These are phyloP conservation scores for Herpotrichia juniperi DNA, from an alignment of 2,329 filamentous ascomycete genomes.

Conservation along the genomic window DNA sequence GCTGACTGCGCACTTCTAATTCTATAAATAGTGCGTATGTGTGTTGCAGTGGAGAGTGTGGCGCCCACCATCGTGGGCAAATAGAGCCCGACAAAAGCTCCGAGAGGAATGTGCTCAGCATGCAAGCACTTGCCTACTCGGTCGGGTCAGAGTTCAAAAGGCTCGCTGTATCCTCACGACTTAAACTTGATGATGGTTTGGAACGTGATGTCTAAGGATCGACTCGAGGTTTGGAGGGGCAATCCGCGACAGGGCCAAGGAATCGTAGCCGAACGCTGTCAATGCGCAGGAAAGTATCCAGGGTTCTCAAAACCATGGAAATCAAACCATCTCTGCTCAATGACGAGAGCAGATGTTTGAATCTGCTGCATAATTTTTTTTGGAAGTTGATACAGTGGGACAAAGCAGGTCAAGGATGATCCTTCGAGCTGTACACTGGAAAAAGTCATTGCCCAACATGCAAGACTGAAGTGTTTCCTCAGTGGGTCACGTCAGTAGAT, in stretches of 20 bases:
- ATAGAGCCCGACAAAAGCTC: too few relatives aligned
- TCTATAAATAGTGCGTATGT: neutral
- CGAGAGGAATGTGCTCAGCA: too few relatives aligned
- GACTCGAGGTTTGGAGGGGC: neutral
- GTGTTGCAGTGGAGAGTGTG: neutral
- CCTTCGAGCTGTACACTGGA: neutral
- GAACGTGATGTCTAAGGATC: neutral
- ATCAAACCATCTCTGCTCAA: too few relatives aligned
- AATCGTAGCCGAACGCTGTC: neutral
- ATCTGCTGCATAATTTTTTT: too few relatives aligned
- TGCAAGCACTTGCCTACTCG: neutral
- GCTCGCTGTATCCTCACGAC: neutral
- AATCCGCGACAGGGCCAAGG: conserved; percentile 1
- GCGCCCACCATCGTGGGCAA: neutral
- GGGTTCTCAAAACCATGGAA: neutral
- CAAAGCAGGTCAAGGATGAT: neutral
- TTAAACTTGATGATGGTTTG: too few relatives aligned
- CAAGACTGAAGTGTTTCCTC: too few relatives aligned
- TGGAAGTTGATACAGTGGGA: neutral
- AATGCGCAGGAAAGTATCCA: neutral
- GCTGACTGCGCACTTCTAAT: neutral
- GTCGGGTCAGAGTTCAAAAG: neutral
- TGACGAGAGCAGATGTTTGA: too few relatives aligned
- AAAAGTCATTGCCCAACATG: neutral
- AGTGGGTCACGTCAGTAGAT: too few relatives aligned